Percentiles rank a stretch among this genome's conserved stretches.
Conservation (phyloP, 805 yeast genomes). For the Candida sphagnicola region DNA sequence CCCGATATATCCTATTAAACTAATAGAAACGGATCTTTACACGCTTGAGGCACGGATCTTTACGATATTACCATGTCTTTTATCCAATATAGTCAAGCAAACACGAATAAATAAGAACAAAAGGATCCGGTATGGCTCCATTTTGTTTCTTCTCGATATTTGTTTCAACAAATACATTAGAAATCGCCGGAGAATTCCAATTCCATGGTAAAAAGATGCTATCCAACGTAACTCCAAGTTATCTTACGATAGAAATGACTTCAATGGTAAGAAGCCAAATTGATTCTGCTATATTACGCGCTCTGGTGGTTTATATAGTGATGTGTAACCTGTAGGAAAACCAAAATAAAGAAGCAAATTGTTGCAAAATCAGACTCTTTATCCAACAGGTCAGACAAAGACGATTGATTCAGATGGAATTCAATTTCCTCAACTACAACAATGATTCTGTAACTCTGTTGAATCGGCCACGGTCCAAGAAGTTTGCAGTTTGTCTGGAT, state of each 20-base stretch:
- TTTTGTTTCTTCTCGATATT: too few relatives aligned
- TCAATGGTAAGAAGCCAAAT: neutral
- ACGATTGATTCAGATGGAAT: neutral
- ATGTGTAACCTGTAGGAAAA: neutral
- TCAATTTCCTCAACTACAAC: conserved; percentile 4
- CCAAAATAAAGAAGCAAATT: neutral
- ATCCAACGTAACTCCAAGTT: neutral
- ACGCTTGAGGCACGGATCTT: conserved; percentile 7
- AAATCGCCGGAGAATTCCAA: neutral
- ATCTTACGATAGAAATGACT: neutral
- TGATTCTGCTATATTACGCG: neutral
- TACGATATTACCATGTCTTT: conserved; percentile 5
- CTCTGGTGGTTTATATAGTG: neutral
- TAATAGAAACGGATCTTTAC: conserved; percentile 5
- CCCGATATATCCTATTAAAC: neutral
- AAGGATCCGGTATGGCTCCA: neutral
- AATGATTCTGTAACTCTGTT: neutral
- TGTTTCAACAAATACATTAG: neutral
- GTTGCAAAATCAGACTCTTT: neutral
- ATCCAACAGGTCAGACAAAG: neutral
- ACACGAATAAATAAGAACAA: neutral
- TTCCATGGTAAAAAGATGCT: neutral
- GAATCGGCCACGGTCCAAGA: conserved; percentile 1
- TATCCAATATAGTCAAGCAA: neutral
- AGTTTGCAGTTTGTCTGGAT: neutral